Evolutionary conservation across 140 eudicot species (phyloP).

Genomic region (Erigeron philadelphicus): DNA sequence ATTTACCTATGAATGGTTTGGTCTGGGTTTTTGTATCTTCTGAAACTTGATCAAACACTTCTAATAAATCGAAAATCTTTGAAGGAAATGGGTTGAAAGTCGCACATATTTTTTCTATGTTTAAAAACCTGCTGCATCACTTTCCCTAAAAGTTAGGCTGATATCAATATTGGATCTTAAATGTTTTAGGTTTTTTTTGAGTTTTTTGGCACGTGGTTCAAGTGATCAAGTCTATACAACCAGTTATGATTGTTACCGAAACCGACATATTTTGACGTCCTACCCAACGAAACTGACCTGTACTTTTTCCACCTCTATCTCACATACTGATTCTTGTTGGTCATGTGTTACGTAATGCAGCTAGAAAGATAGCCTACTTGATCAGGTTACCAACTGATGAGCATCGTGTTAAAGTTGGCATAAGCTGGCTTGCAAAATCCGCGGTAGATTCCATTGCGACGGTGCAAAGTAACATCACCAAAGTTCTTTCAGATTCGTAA

Average conservation of each 20-base stretch:
- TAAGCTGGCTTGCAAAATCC: conserved; percentile 88
- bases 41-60: background rate
- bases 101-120: background rate
- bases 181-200: too few species aligned
- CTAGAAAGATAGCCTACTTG: conserved; percentile 81
- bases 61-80: background rate
- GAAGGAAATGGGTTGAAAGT: background rate
- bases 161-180: background rate
- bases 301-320: background rate
- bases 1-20: background rate
- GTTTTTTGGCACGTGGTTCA: background rate
- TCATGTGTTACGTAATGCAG: conserved; percentile 41
- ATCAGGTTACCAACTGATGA: conserved; percentile 85
- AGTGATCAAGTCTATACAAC: background rate
- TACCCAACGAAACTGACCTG: background rate
- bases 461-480: conserved; percentile 59
- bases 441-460: conserved; percentile 70
- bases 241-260: background rate
- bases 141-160: background rate
- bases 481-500: conserved; percentile 52
- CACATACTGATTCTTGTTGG: background rate
- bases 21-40: background rate
- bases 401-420: conserved; percentile 81
- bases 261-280: background rate
- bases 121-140: background rate